Conservation (phyloP, 1,284 basidiomycete genomes). For the Gomphus sp. region DNA sequence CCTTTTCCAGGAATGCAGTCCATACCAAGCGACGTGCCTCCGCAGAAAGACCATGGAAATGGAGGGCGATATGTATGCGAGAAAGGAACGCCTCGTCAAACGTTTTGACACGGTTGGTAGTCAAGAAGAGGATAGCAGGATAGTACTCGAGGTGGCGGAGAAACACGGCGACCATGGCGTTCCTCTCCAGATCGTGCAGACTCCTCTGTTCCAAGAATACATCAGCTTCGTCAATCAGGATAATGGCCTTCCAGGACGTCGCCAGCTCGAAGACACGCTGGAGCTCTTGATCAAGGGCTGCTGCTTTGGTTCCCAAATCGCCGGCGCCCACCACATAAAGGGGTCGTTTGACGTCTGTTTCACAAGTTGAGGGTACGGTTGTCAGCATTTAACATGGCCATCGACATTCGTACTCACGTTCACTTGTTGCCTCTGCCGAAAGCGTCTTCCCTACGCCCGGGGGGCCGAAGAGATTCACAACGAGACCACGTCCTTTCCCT, state of each 20-base stretch:
- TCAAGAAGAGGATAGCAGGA: slow-evolving; percentile 56
- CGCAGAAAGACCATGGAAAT: slow-evolving; percentile 43
- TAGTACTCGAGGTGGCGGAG: slow-evolving; percentile 56
- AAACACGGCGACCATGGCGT: slow-evolving; percentile 58
- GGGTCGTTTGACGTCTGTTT: slow-evolving; percentile 36
- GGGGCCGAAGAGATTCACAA: slow-evolving; percentile 51
- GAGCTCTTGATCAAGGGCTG: slow-evolving; percentile 31
- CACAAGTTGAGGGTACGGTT: no score
- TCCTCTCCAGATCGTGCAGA: slow-evolving; percentile 47
- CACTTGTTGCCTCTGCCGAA: slow-evolving; percentile 52
- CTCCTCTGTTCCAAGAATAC: slow-evolving; percentile 58
- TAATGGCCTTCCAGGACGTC: slow-evolving; percentile 53
- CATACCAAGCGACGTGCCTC: slow-evolving; percentile 44
- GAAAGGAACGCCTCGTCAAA: slow-evolving; percentile 63
- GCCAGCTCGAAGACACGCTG: slow-evolving; percentile 32
- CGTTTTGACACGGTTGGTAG: slow-evolving; percentile 52
- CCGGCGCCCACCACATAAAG: slow-evolving; percentile 51
- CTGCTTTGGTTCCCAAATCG: slow-evolving; percentile 44
- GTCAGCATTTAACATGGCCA: neutral
- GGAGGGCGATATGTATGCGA: slow-evolving; percentile 55
- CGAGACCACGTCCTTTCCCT: slow-evolving; percentile 52
- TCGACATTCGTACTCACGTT: slow-evolving; percentile 22
- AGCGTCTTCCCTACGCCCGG: slow-evolving; percentile 47
- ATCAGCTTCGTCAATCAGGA: slow-evolving; percentile 55
- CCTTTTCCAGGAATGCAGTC: slow-evolving; percentile 43